Conservation (phyloP, 108 stramenopile genomes). For the Fragilariopsis cylindrus region DNA sequence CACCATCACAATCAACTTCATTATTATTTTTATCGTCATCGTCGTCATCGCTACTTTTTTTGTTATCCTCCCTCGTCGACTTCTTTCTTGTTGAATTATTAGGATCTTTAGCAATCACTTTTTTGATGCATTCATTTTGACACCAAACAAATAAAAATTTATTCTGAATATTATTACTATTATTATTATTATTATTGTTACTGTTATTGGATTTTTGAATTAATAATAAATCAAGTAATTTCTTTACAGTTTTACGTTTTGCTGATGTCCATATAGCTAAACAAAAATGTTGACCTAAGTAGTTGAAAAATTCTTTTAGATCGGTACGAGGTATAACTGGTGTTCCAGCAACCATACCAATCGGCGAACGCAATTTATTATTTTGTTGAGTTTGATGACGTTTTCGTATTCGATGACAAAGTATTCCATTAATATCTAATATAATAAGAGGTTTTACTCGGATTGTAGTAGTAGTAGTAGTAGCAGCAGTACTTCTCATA, state of each 20-base stretch:
- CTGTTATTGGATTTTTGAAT: slow-evolving; percentile 5
- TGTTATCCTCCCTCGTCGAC: background rate
- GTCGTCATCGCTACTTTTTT: background rate
- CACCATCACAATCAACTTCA: background rate
- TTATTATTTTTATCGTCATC: background rate
- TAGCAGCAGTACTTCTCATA: background rate
- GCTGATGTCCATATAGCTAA: slow-evolving; percentile 86
- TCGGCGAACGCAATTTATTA: slow-evolving; percentile 34
- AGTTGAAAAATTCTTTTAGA: slow-evolving; percentile 44
- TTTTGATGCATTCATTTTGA: slow-evolving; percentile 41
- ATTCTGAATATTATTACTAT: slow-evolving; percentile 23
- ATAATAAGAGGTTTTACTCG: slow-evolving; percentile 67
- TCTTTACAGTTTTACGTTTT: slow-evolving; percentile 61
- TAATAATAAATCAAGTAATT: slow-evolving; percentile 52
- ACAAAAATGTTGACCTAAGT: slow-evolving; percentile 55
- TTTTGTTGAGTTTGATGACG: slow-evolving; percentile 6
- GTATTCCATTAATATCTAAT: slow-evolving; percentile 83
- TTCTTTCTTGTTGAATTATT: background rate
- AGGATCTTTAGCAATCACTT: background rate
- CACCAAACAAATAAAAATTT: slow-evolving; percentile 76
- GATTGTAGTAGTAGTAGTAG: slow-evolving; percentile 1
- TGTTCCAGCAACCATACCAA: slow-evolving; percentile 58
- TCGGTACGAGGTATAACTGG: slow-evolving; percentile 67
- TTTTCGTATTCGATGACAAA: slow-evolving; percentile 63
- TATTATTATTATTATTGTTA: background rate